Evolutionary conservation across 352 stramenopile genomes (phyloP).

Genomic region (Hyaloperonospora arabidopsidis): DNA sequence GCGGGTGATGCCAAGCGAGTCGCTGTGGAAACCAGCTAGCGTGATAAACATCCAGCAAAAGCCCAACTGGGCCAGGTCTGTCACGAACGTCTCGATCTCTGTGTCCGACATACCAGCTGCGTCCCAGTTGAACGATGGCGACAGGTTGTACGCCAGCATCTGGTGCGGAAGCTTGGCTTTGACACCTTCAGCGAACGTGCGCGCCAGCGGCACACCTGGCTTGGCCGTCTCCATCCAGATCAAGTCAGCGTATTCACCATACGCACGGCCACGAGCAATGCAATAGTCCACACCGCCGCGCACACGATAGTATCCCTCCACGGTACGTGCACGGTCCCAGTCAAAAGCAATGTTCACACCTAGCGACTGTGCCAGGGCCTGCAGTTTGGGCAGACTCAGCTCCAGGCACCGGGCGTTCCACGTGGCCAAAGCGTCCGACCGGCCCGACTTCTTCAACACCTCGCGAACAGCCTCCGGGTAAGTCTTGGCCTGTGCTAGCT

Average conservation of each 20-base stretch:
- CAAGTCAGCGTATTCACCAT: slow-evolving; percentile 92
- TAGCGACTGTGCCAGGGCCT: slow-evolving; percentile 70
- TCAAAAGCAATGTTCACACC: slow-evolving; percentile 88
- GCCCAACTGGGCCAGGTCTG: slow-evolving; percentile 91
- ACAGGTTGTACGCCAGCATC: slow-evolving; percentile 98
- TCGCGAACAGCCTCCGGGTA: slow-evolving; percentile 92
- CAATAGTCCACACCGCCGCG: slow-evolving; percentile 94
- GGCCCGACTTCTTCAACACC: slow-evolving; percentile 55
- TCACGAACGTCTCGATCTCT: slow-evolving; percentile 92
- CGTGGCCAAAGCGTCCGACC: slow-evolving; percentile 62
- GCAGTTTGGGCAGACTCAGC: slow-evolving; percentile 66
- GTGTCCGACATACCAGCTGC: slow-evolving; percentile 91
- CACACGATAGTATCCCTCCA: slow-evolving; percentile 97
- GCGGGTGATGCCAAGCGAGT: slow-evolving; percentile 93
- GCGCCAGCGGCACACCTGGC: slow-evolving; percentile 91
- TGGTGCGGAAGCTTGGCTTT: slow-evolving; percentile 89
- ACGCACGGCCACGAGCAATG: slow-evolving; percentile 91
- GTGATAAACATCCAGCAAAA: slow-evolving; percentile 99
- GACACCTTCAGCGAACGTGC: slow-evolving; percentile 90
- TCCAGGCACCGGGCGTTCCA: slow-evolving; percentile 79
- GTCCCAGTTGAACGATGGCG: slow-evolving; percentile 98
- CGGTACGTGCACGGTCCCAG: slow-evolving; percentile 92
- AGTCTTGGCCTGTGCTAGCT: slow-evolving; percentile 90
- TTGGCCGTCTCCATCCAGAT: slow-evolving; percentile 98
- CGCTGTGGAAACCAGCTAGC: slow-evolving; percentile 96